Base-by-base conservation (phyloP, 2,329 filamentous ascomycete species). In the Talaromyces albobiverticillius region DNA sequence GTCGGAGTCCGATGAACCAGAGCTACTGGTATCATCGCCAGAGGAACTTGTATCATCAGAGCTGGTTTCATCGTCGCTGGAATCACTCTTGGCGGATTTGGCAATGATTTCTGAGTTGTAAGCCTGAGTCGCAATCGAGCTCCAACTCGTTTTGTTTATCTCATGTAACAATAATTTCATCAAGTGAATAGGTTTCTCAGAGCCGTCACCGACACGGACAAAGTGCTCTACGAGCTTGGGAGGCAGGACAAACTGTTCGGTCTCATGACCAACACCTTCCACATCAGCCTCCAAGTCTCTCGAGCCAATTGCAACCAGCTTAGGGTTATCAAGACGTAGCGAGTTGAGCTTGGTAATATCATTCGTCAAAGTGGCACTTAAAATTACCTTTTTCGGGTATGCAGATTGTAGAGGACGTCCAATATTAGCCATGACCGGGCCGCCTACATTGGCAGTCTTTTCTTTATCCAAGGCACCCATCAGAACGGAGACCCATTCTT, bases 291-390 rank as follows among this genome's bases (percentile, higher is more conserved):
- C 61, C 3, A 55, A 49, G 2, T 52, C 53, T 18, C 60, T 56
- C 26, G 82, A 83, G 57, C 92, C 87, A 13, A 96, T 79, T 1
- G 90, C 81, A 0, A 96, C 81, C 45, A 96, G 75, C 56, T 82
- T 87, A 3, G 94, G 93, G 50, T 88, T 80, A 25, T 80, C 78
- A 26, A 97, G 77, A 56, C 82, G 87, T 34, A 97, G 71, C 0
- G 84, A 86, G 53, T 83, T 87, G 18, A 97, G 76, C 57, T 94
- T 86, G 32, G 88, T 89, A 46, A 96, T 76, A 65, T 97, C 91
- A 54, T 85, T 82, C 1, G 92, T 95, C 84, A 97, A 90, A 0
- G 93, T 96, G 5, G 93, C 94, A 68, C 90, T 96, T 3, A 96
- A 80, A 50, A 97, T 82, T 16, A 96, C 80, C 71, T 96, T 97